phyloP scores from a whole-genome alignment of 2,329 filamentous ascomycete species.

The Penicillium sp. region DNA sequence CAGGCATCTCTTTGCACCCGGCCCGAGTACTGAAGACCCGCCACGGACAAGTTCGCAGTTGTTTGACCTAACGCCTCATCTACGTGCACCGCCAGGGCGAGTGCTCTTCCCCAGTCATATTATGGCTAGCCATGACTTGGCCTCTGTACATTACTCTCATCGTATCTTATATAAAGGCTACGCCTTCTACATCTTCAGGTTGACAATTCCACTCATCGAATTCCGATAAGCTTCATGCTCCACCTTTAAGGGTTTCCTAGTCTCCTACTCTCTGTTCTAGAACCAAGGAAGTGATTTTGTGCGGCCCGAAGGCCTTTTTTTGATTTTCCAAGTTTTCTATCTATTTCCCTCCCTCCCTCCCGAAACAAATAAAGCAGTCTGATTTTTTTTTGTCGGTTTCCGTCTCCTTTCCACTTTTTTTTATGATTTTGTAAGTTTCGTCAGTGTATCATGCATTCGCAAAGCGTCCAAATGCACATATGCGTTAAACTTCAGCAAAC shows the following conservation, averaged over 20 bases:
- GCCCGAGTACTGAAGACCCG: too few species aligned
- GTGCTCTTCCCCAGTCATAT: neutral
- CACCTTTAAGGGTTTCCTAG: neutral
- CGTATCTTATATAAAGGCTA: neutral
- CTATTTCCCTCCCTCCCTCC: neutral
- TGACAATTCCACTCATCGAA: neutral
- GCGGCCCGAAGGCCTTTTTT: constrained; percentile 8
- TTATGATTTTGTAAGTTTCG: neutral
- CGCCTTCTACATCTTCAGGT: neutral
- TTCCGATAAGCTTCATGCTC: neutral
- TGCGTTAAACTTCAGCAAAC: neutral
- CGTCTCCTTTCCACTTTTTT: neutral
- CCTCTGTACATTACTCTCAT: constrained; percentile 1
- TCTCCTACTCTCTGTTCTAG: neutral
- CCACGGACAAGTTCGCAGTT: too few species aligned
- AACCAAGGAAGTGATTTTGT: neutral
- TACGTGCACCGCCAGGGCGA: neutral
- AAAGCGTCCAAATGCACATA: neutral
- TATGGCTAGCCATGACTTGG: neutral
- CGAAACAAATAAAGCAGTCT: neutral
- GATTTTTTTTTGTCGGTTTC: neutral
- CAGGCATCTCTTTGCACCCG: too few species aligned
- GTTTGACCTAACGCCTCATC: too few species aligned
- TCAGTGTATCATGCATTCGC: neutral
- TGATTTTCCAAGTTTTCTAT: neutral